Conservation (phyloP, 2,329 filamentous ascomycete genomes). For the Zymoseptoria ardabiliae region DNA sequence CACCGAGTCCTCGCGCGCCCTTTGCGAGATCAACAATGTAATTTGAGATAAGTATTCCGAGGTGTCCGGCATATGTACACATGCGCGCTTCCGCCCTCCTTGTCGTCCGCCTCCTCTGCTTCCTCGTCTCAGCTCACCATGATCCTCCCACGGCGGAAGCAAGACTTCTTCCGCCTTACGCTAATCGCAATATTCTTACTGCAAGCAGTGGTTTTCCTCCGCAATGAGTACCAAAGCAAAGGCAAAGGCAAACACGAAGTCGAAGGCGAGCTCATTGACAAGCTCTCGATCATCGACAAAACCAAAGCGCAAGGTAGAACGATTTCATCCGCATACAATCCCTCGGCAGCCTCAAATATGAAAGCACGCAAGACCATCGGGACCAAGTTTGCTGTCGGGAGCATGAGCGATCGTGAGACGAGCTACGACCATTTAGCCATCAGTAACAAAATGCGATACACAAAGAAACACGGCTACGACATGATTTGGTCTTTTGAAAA, state of each 20-base stretch:
- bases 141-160: not conserved
- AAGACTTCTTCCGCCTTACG: not conserved
- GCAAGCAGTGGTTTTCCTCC: not conserved
- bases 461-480: slow-evolving; percentile 34
- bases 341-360: not conserved
- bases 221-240: not conserved
- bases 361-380: not conserved
- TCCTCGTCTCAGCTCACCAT: not conserved
- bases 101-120: too few relatives aligned
- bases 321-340: not conserved
- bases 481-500: slow-evolving; percentile 34
- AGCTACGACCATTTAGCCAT: slow-evolving; percentile 4
- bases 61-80: not conserved
- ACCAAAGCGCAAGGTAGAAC: not conserved
- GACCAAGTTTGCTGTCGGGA: slow-evolving; percentile 1
- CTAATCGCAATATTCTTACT: not conserved
- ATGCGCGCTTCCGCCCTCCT: not conserved
- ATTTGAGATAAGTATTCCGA: not conserved
- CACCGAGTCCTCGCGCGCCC: not conserved
- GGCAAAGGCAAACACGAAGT: not conserved
- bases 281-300: not conserved
- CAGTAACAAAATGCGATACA: slow-evolving; percentile 21
- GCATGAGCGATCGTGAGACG: slow-evolving; percentile 2
- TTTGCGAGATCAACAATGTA: not conserved
- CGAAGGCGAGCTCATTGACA: not conserved